These are phyloP conservation scores for Penicillium oxalicum DNA, from an alignment of 2,329 filamentous ascomycete genomes.

Conservation along the genomic window DNA sequence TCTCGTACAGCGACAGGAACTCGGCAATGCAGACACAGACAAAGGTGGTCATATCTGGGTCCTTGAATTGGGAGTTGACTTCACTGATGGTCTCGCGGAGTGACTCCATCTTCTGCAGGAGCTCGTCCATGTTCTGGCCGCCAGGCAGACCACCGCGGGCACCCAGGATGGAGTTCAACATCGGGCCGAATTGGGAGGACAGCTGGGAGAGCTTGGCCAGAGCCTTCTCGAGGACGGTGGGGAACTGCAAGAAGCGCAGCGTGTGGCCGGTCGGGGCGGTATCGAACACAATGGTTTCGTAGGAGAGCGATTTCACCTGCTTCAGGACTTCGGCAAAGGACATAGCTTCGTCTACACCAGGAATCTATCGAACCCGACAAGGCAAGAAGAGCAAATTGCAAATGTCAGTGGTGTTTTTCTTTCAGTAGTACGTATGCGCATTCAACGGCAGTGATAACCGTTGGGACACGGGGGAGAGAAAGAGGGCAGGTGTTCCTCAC, in stretches of 20 bases:
- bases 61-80: constrained; percentile 97
- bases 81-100: constrained; percentile 89
- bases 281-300: constrained; percentile 99
- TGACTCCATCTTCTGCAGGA: constrained; percentile 90
- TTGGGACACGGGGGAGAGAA: not conserved
- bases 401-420: too few relatives aligned
- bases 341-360: constrained; percentile 98
- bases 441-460: too few relatives aligned
- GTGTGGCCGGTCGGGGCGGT: constrained; percentile 97
- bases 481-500: constrained; percentile 41
- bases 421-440: too few relatives aligned
- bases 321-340: constrained; percentile 98
- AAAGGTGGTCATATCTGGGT: constrained; percentile 90
- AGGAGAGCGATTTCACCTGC: constrained; percentile 97
- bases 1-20: constrained; percentile 95
- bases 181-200: constrained; percentile 87
- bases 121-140: constrained; percentile 85
- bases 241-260: constrained; percentile 96
- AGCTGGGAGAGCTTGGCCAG: constrained; percentile 95
- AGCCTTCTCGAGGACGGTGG: constrained; percentile 94
- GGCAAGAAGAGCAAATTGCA: not conserved
- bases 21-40: constrained; percentile 98
- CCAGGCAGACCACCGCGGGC: constrained; percentile 71
- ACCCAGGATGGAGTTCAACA: constrained; percentile 89
- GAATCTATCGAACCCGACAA: constrained; percentile 57